A percentile compares a stretch with the other conserved stretches of the same genome.
Conservation (phyloP, 192 early-diverging fungal species). For the Entomortierella beljakovae region DNA sequence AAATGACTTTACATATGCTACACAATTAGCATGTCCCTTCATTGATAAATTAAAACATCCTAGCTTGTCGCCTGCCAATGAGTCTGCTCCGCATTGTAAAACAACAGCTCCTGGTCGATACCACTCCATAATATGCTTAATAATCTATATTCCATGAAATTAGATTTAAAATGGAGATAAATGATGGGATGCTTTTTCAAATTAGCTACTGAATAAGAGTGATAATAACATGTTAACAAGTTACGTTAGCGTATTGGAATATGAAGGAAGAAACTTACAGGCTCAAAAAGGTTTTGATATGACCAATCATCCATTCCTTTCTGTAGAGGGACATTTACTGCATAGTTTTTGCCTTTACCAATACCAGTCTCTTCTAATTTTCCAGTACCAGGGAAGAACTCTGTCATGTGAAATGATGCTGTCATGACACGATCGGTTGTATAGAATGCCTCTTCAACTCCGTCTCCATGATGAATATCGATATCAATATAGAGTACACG, state of each 20-base stretch:
- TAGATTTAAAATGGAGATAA: not conserved
- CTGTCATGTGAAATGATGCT: conserved; percentile 95
- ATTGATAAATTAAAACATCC: conserved; percentile 97
- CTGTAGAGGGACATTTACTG: conserved; percentile 94
- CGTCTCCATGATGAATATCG: conserved; percentile 95
- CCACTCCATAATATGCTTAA: conserved; percentile 94
- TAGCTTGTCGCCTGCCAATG: conserved; percentile 92
- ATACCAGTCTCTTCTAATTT: conserved; percentile 90
- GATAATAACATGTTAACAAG: not conserved
- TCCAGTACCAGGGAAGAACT: conserved; percentile 97
- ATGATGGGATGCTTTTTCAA: not conserved
- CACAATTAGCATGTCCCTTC: conserved; percentile 92
- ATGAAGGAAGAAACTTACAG: conserved; percentile 53
- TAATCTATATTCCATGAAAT: conserved; percentile 66
- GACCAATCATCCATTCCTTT: conserved; percentile 96
- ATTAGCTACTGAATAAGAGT: not conserved
- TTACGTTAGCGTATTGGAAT: no score
- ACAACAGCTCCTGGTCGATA: conserved; percentile 93
- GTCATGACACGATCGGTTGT: conserved; percentile 96
- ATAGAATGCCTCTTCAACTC: conserved; percentile 95
- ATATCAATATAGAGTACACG: conserved; percentile 96
- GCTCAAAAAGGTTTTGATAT: conserved; percentile 76
- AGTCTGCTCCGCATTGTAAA: conserved; percentile 98
- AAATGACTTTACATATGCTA: conserved; percentile 92
- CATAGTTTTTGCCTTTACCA: conserved; percentile 90